Conservation (phyloP, 1,284 basidiomycete genomes). For the Pseudozyma tsukubaensis region DNA sequence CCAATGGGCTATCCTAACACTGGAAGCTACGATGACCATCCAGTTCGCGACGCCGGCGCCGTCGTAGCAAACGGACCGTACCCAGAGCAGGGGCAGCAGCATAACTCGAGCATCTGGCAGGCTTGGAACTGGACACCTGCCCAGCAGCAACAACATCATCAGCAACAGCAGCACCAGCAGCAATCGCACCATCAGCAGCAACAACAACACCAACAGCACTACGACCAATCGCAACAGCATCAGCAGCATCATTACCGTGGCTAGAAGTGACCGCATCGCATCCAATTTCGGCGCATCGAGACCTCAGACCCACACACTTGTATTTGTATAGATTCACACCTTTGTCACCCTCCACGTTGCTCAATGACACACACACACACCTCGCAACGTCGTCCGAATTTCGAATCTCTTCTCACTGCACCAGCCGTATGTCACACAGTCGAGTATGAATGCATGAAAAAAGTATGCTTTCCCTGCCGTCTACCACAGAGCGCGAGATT, state of each 20-base stretch:
- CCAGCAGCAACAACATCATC: not conserved
- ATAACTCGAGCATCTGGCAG: not conserved
- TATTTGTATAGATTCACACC: too few species aligned
- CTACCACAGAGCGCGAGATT: not conserved
- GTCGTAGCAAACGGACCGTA: not conserved
- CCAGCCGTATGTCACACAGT: too few species aligned
- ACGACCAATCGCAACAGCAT: slow-evolving; percentile 2
- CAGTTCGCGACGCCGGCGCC: not conserved
- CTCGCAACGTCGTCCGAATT: too few species aligned
- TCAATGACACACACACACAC: too few species aligned
- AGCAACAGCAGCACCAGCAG: not conserved
- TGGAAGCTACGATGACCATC: too few species aligned
- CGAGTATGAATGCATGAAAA: too few species aligned
- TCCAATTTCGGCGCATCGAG: too few species aligned
- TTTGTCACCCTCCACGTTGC: too few species aligned
- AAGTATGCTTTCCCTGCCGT: too few species aligned
- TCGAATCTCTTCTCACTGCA: too few species aligned
- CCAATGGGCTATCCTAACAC: too few species aligned
- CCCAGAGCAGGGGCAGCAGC: not conserved
- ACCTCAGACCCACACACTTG: too few species aligned
- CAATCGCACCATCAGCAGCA: not conserved
- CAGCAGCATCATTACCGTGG: slow-evolving; percentile 13
- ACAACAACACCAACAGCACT: not conserved
- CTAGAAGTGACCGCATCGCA: not conserved
- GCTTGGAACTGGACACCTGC: not conserved